These are phyloP conservation scores for Colletotrichum noveboracense DNA, from an alignment of 2,329 filamentous ascomycete genomes.

Conservation along the genomic window DNA sequence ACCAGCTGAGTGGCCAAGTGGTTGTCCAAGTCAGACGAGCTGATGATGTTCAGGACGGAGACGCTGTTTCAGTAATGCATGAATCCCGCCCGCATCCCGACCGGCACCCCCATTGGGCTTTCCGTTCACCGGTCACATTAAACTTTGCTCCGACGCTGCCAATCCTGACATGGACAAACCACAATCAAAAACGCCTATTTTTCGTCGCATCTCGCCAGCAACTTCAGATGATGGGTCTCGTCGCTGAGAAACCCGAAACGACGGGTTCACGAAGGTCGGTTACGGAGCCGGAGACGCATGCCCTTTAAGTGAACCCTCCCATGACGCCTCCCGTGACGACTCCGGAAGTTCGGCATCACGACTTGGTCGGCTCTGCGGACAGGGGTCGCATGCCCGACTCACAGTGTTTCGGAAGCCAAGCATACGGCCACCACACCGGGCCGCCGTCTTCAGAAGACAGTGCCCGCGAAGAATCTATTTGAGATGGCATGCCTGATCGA, in stretches of 20 bases:
- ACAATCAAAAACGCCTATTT: not conserved
- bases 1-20: not conserved
- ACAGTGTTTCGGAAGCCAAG: constrained; percentile 15
- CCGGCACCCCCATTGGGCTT: not conserved
- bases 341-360: constrained; percentile 6
- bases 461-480: not conserved
- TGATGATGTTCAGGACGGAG: not conserved
- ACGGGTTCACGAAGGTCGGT: not conserved
- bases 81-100: not conserved
- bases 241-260: not conserved
- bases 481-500: constrained; percentile 12
- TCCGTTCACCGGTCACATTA: not conserved
- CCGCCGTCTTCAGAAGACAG: not conserved
- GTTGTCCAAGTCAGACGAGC: not conserved
- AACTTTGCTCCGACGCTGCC: not conserved
- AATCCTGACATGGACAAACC: not conserved
- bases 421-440: not conserved
- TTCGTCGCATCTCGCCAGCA: not conserved
- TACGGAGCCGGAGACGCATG: not conserved
- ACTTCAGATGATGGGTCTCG: constrained; percentile 15
- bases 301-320: not conserved
- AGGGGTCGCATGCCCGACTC: constrained; percentile 11
- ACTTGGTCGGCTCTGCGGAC: not conserved
- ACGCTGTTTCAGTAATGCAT: constrained; percentile 13
- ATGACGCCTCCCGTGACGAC: not conserved